Percentiles rank a stretch among this genome's conserved stretches.
phyloP scores from a whole-genome alignment of 2,329 filamentous ascomycete species.

The Xylariaceae sp. region DNA sequence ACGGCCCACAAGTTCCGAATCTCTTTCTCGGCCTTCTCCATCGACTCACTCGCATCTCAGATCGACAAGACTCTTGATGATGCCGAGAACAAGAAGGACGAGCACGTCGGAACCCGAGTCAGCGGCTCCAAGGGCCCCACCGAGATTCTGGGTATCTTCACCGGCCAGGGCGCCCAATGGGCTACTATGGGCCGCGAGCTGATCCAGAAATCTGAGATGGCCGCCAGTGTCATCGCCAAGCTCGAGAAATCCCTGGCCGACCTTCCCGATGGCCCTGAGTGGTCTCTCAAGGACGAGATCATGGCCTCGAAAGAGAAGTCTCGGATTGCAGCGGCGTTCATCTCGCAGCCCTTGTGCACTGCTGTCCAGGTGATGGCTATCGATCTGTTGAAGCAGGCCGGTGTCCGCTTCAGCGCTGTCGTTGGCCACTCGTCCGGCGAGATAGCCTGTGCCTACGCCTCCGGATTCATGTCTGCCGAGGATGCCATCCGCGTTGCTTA shows the following conservation, averaged over 20 bases:
- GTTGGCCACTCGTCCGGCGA: conserved; percentile 22
- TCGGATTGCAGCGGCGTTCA: conserved; percentile 6
- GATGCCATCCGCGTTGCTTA: conserved; percentile 25
- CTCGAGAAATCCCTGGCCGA: conserved; percentile 12
- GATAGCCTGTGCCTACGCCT: conserved; percentile 18
- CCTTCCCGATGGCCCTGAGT: conserved; percentile 9
- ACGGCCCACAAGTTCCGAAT: conserved; percentile 1
- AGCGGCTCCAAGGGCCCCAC: neutral
- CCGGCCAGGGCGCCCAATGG: conserved; percentile 27
- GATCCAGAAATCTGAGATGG: conserved; percentile 6
- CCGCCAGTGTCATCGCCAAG: conserved; percentile 8
- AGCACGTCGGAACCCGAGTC: neutral
- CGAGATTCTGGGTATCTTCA: conserved; percentile 20
- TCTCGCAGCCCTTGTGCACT: conserved; percentile 27
- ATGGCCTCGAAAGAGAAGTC: conserved; percentile 4
- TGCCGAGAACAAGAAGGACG: neutral
- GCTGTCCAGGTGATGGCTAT: conserved; percentile 32
- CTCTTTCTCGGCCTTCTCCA: conserved; percentile 1
- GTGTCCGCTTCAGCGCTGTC: conserved; percentile 17
- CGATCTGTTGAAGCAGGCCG: conserved; percentile 20
- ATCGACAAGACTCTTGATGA: conserved; percentile 1
- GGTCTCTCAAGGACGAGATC: conserved; percentile 12
- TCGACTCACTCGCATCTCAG: neutral
- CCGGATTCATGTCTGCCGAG: conserved; percentile 10
- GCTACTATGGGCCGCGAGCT: conserved; percentile 16